Evolutionary conservation across 176 grass and related monocot genomes (phyloP).

Genomic region (Aegilops longissima): DNA sequence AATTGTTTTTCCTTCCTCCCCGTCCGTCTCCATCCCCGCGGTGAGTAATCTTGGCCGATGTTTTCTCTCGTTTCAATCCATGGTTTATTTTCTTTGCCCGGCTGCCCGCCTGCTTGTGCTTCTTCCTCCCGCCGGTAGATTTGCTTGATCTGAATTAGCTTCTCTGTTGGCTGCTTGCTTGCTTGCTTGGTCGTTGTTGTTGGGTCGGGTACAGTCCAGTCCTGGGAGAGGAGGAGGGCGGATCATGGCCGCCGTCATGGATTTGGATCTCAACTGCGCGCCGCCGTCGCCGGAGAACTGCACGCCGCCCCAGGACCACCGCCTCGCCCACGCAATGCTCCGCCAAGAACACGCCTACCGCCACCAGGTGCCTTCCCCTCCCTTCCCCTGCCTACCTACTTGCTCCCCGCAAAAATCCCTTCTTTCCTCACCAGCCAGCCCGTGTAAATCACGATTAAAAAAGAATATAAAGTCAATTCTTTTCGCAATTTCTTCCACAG

Average conservation of each 20-base stretch:
- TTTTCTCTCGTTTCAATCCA: not conserved
- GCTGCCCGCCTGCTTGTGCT: not conserved
- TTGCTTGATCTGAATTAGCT: slow-evolving; percentile 22
- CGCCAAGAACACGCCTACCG: slow-evolving; percentile 43
- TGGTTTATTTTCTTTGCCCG: not conserved
- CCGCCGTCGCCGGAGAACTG: slow-evolving; percentile 16
- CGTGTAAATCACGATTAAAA: not conserved
- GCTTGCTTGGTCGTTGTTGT: not conserved
- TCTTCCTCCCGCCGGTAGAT: not conserved
- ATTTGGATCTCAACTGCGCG: slow-evolving; percentile 54
- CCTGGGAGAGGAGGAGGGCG: too few species aligned
- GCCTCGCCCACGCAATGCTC: slow-evolving; percentile 43
- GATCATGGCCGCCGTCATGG: slow-evolving; percentile 30
- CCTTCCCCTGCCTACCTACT: not conserved
- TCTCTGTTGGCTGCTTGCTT: not conserved
- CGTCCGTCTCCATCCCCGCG: too few species aligned
- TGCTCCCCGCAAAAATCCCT: not conserved
- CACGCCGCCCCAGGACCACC: slow-evolving; percentile 12
- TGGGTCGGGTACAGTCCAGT: not conserved
- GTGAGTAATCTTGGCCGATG: not conserved
- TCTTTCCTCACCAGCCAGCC: not conserved
- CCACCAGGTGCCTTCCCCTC: slow-evolving; percentile 31
- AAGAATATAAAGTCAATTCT: not conserved
- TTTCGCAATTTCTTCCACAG: not conserved
- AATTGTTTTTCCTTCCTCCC: not conserved